Conservation (phyloP, 2,329 filamentous ascomycete genomes). For the Pseudogymnoascus sp. region DNA sequence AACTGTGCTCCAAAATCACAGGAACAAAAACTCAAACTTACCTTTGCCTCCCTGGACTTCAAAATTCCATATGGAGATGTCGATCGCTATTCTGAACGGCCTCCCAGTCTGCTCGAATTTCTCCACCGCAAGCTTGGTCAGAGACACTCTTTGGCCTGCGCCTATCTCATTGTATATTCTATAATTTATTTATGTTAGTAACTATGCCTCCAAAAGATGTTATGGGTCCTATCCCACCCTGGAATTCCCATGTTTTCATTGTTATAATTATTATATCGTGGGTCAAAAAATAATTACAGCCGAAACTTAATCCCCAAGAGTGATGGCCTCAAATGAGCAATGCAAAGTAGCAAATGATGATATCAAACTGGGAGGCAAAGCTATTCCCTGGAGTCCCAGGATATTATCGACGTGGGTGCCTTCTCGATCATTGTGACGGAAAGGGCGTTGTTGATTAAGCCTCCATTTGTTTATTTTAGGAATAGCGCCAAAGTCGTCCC, state of each 20-base stretch:
- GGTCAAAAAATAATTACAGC: background rate
- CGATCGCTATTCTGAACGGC: conserved; percentile 80
- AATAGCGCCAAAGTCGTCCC: conserved; percentile 9
- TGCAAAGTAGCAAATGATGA: background rate
- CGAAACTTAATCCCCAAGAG: background rate
- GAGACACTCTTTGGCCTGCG: conserved; percentile 65
- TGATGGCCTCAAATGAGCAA: background rate
- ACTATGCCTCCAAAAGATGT: conserved; percentile 9
- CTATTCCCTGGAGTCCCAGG: background rate
- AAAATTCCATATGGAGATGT: conserved; percentile 96
- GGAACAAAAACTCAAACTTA: conserved; percentile 21
- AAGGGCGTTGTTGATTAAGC: conserved; percentile 8
- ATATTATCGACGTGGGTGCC: background rate
- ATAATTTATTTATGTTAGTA: conserved; percentile 10
- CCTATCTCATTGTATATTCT: conserved; percentile 91
- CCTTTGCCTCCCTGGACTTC: conserved; percentile 78
- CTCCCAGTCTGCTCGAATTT: conserved; percentile 62
- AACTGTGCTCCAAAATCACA: background rate
- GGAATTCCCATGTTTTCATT: conserved; percentile 53
- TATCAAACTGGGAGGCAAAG: background rate
- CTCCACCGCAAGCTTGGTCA: conserved; percentile 74
- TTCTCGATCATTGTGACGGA: conserved; percentile 7
- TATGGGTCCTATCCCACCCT: conserved; percentile 37
- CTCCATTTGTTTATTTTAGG: conserved; percentile 11
- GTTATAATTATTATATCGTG: background rate